phyloP scores from a whole-genome alignment of 2,329 filamentous ascomycete genomes.

The Corinectria fuckeliana region DNA sequence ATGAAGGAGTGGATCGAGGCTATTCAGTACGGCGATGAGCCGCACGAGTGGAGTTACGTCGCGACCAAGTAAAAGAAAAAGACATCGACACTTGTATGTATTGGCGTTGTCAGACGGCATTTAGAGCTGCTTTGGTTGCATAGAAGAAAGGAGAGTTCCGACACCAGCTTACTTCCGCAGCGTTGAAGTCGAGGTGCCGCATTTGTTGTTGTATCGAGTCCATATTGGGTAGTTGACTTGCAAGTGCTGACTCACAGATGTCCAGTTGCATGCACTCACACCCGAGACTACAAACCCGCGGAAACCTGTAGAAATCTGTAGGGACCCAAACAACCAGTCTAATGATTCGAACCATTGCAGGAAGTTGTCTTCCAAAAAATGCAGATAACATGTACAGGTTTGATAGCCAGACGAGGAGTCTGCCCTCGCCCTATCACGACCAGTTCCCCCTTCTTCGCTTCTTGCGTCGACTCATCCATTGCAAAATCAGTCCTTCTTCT shows the following conservation, averaged over 20 bases:
- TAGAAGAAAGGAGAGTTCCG: conserved; percentile 17
- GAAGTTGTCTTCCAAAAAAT: conserved; percentile 39
- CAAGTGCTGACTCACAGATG: conserved; percentile 14
- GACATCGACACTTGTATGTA: conserved; percentile 2
- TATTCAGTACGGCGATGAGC: conserved; percentile 93
- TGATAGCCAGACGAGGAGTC: conserved; percentile 24
- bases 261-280: conserved; percentile 2
- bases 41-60: conserved; percentile 86
- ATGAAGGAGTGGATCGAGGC: conserved; percentile 98
- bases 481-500: conserved; percentile 57
- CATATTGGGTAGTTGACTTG: background rate
- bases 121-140: conserved; percentile 7
- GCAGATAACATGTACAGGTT: conserved; percentile 44
- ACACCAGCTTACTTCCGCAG: background rate
- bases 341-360: conserved; percentile 41
- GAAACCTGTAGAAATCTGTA: conserved; percentile 7
- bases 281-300: background rate
- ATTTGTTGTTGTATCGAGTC: background rate
- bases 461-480: conserved; percentile 20
- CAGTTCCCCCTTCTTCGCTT: conserved; percentile 17
- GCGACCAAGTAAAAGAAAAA: conserved; percentile 14
- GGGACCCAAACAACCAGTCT: conserved; percentile 34
- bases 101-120: conserved; percentile 12
- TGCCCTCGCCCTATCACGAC: conserved; percentile 18
- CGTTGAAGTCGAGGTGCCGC: background rate